phyloP scores from a whole-genome alignment of 139 green algal species.

The Chlamydomonas sp. region DNA sequence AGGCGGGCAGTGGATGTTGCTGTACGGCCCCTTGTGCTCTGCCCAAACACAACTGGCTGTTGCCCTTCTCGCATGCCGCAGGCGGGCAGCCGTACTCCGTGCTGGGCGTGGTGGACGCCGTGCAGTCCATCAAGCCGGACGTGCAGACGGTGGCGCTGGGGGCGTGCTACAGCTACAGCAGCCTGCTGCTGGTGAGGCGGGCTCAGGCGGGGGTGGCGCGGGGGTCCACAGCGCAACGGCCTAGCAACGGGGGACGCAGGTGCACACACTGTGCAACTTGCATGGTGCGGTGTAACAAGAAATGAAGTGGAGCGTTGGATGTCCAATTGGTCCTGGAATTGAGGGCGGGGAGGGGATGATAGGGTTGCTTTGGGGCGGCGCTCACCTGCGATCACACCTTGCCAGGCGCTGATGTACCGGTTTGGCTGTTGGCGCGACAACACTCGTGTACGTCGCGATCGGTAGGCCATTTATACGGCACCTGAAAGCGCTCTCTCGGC shows the following conservation, averaged over 20 bases:
- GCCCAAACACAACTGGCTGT: not conserved
- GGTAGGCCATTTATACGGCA: too few relatives aligned
- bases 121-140: conserved; percentile 79
- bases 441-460: too few relatives aligned
- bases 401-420: too few relatives aligned
- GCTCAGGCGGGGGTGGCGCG: not conserved
- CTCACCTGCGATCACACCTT: too few relatives aligned
- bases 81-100: conserved; percentile 86
- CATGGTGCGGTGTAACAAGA: not conserved
- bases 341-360: not conserved
- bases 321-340: too few relatives aligned
- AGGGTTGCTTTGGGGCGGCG: not conserved
- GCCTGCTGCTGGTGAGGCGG: conserved; percentile 74
- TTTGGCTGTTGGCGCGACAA: too few relatives aligned
- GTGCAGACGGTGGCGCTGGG: conserved; percentile 88
- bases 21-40: not conserved
- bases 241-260: not conserved
- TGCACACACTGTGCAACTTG: not conserved
- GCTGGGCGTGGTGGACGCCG: conserved; percentile 89
- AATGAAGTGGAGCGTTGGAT: too few relatives aligned
- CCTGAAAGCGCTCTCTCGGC: too few relatives aligned
- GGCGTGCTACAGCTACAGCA: conserved; percentile 77
- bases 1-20: too few relatives aligned
- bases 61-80: conserved; percentile 1
- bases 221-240: not conserved